Evolutionary conservation across 2,329 filamentous ascomycete species (phyloP).

Genomic region (Trichoderma sp.): DNA sequence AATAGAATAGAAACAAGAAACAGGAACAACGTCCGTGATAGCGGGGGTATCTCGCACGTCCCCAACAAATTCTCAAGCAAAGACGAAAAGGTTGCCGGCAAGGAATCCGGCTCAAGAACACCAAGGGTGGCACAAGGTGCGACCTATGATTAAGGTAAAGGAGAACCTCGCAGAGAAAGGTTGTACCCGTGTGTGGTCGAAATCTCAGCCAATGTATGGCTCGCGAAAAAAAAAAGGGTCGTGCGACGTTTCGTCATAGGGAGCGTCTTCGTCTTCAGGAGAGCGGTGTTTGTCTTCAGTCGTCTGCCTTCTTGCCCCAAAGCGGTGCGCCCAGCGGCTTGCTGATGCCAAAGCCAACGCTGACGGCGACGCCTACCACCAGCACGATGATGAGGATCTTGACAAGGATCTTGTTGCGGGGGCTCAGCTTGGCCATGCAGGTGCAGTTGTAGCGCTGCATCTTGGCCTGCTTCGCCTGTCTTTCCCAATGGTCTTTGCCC

Average conservation of each 20-base stretch:
- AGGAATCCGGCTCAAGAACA: neutral
- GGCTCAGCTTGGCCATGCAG: constrained; percentile 56
- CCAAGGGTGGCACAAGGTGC: neutral
- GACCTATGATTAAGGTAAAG: neutral
- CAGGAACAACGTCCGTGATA: neutral
- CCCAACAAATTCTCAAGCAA: neutral
- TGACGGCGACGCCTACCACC: constrained; percentile 57
- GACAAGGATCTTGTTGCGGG: constrained; percentile 55
- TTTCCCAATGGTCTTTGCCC: constrained; percentile 61
- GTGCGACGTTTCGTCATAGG: constrained; percentile 12
- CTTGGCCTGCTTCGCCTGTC: constrained; percentile 60
- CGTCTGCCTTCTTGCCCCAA: constrained; percentile 48
- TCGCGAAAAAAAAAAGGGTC: neutral
- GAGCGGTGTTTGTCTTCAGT: no score
- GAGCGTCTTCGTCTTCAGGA: constrained; percentile 9
- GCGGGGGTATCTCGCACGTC: neutral
- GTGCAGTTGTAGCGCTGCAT: constrained; percentile 52
- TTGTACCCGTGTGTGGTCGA: neutral
- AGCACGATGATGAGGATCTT: constrained; percentile 58
- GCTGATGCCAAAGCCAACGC: constrained; percentile 62
- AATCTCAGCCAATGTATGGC: neutral
- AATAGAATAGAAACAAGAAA: constrained; percentile 18
- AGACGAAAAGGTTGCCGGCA: neutral
- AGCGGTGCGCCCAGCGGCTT: constrained; percentile 62
- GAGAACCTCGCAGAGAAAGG: neutral